Percentiles rank a stretch among this genome's conserved stretches.
Conservation (phyloP, 1,284 basidiomycete genomes). For the Chalciporus piperatoides region DNA sequence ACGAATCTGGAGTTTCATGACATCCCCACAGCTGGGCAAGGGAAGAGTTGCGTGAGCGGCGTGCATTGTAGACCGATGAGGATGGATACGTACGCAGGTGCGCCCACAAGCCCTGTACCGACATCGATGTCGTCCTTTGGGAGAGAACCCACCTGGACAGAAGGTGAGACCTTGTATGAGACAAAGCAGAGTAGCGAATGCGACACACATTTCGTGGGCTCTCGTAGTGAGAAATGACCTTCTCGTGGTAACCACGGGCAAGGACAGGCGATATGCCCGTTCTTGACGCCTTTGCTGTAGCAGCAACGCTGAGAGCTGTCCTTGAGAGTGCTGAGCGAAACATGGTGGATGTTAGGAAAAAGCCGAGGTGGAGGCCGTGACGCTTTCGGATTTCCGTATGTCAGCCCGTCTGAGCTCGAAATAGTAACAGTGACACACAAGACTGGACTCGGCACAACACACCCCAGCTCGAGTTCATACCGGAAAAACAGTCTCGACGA, state of each 20-base stretch:
- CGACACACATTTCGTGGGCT: constrained; percentile 85
- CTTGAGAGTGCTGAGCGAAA: constrained; percentile 59
- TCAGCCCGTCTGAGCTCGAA: constrained; percentile 29
- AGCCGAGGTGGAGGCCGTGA: not conserved
- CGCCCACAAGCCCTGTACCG: constrained; percentile 97
- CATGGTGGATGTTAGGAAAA: constrained; percentile 49
- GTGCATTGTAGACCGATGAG: constrained; percentile 2
- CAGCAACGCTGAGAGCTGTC: constrained; percentile 43
- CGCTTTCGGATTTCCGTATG: constrained; percentile 8
- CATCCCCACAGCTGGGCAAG: constrained; percentile 72
- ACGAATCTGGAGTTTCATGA: constrained; percentile 99
- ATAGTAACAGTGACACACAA: not conserved
- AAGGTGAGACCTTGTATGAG: constrained; percentile 47
- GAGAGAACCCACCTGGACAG: constrained; percentile 84
- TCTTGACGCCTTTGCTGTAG: constrained; percentile 42
- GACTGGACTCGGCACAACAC: not conserved
- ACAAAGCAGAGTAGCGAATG: constrained; percentile 29
- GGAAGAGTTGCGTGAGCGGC: constrained; percentile 13
- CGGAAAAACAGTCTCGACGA: not conserved
- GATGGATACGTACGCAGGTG: constrained; percentile 79
- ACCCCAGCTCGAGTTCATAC: not conserved
- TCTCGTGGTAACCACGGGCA: constrained; percentile 81
- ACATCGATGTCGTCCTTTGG: constrained; percentile 90
- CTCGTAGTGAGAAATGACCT: constrained; percentile 96
- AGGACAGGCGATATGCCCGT: constrained; percentile 45